Conservation (phyloP, 2,329 filamentous ascomycete genomes). For the Cyanodermella asteris region DNA sequence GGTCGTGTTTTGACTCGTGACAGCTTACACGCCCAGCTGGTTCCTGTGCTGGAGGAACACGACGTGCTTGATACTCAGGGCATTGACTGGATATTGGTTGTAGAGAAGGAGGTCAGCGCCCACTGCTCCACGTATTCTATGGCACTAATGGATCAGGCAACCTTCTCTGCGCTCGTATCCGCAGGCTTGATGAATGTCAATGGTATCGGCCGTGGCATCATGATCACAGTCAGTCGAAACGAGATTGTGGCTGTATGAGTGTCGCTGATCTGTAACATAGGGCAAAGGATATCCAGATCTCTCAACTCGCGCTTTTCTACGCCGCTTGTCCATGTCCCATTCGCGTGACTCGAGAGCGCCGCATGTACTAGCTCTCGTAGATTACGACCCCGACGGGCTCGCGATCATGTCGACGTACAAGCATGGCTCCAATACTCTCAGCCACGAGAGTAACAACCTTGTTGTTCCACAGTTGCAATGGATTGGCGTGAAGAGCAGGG, state of each 20-base stretch:
- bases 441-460: constrained; percentile 28
- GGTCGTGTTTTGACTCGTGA: too few species aligned
- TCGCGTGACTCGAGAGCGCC: constrained; percentile 11
- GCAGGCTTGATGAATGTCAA: constrained; percentile 22
- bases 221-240: constrained; percentile 28
- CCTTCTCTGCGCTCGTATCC: constrained; percentile 33
- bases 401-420: constrained; percentile 41
- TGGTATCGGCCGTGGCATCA: constrained; percentile 24
- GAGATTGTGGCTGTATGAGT: neutral
- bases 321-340: constrained; percentile 18
- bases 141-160: constrained; percentile 22
- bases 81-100: constrained; percentile 35
- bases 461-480: constrained; percentile 28
- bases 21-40: constrained; percentile 26
- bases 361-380: constrained; percentile 32
- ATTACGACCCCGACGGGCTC: constrained; percentile 41
- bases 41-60: constrained; percentile 26
- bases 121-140: neutral
- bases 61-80: constrained; percentile 21
- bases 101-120: constrained; percentile 39
- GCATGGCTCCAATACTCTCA: constrained; percentile 33
- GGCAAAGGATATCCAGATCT: constrained; percentile 45
- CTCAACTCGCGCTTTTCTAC: constrained; percentile 31
- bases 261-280: constrained; percentile 13
- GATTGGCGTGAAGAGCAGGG: constrained; percentile 32